Conservation (phyloP, 495 filamentous ascomycete genomes). For the Penicillium chermesinum region DNA sequence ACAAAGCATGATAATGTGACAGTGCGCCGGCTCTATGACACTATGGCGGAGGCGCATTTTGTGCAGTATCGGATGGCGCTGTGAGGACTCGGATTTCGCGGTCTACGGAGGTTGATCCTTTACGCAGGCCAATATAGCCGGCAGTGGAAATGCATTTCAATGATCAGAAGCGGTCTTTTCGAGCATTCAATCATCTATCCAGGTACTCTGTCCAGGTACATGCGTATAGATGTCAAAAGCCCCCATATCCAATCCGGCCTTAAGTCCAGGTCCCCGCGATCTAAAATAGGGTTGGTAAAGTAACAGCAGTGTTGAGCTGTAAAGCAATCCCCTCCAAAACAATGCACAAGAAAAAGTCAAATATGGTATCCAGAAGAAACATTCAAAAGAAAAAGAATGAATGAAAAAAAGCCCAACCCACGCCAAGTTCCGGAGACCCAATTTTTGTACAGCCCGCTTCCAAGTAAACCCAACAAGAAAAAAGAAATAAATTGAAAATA, state of each 20-base stretch:
- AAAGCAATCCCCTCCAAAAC: background rate
- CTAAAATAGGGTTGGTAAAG: background rate
- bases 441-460: conserved; percentile 28
- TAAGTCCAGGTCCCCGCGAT: background rate
- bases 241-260: background rate
- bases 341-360: conserved; percentile 14
- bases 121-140: too few relatives aligned
- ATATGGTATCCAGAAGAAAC: conserved; percentile 26
- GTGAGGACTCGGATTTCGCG: background rate
- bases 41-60: conserved; percentile 5
- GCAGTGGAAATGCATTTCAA: background rate
- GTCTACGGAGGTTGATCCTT: background rate
- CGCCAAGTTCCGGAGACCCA: conserved; percentile 17
- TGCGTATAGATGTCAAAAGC: background rate
- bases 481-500: conserved; percentile 13
- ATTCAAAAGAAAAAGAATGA: conserved; percentile 12
- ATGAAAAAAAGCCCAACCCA: conserved; percentile 10
- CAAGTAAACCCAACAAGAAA: conserved; percentile 11
- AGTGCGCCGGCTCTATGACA: conserved; percentile 10
- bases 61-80: conserved; percentile 10
- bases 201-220: background rate
- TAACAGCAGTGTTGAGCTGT: background rate
- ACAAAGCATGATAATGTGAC: conserved; percentile 9
- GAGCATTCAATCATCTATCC: background rate
- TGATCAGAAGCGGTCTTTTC: background rate